Evolutionary conservation across 2,329 filamentous ascomycete genomes (phyloP), one percentile per base, ranked within the genome.

Genomic region (Byssochlamys sp.): DNA sequence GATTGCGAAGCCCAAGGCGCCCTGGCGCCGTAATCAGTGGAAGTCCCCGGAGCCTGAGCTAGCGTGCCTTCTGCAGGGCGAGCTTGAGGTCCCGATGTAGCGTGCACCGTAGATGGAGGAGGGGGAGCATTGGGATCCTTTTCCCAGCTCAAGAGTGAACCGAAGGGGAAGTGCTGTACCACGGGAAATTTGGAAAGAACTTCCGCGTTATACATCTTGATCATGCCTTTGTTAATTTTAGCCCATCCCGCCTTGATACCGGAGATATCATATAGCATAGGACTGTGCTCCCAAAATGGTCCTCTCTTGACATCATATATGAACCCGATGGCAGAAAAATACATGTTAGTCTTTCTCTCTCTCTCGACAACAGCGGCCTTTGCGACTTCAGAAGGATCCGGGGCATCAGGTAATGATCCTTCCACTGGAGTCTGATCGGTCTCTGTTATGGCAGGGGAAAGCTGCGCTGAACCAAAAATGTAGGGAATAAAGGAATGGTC

Each of bases 201-300:
- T 76, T 99, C 94, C 19, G 90, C 94, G 64, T 95, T 91, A 77
- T 92, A 99, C 94, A 99, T 99, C 75, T 97, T 99, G 67, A 99
- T 84, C 94, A 99, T 97, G 55, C 94, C 94, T 78, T 91, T 91
- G 75, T 99, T 97, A 68, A 99, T 96, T 78, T 99, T 99, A 35
- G 89, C 94, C 94, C 94, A 99, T n/a, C 94, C 89, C 57, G 87
- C 86, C 63, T 84, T 85, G 62, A 99, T 88, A 10, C 94, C 94
- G 0, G 90, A 95, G 49, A 99, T 90, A 71, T 99, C 91, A 70
- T 88, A 99, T 11, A 99, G 77, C 63, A 96, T 92, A 0, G 92
- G 92, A 63, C 90, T 96, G 71, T 99, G 92, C 66, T 92, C 89
- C 91, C 94, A 97, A 70, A 99, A 99, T 0, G 94, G 92, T 0